Evolutionary conservation across 2,329 filamentous ascomycete species (phyloP).

Genomic region (Botrytis cinerea): DNA sequence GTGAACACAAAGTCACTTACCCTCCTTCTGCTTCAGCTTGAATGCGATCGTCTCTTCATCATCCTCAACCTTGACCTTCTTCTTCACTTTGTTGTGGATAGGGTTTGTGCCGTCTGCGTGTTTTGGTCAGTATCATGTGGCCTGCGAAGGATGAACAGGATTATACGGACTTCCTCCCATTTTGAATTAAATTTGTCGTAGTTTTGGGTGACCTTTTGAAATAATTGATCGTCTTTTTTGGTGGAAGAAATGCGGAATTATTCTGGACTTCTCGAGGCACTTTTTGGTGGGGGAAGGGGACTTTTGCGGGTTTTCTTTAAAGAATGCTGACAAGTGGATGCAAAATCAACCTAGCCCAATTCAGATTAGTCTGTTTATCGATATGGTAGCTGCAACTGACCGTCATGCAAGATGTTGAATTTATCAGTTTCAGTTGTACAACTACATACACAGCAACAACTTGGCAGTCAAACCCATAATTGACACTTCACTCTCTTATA

Average conservation of each 20-base stretch:
- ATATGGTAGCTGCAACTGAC: constrained; percentile 19
- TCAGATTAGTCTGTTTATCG: neutral
- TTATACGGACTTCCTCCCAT: constrained; percentile 57
- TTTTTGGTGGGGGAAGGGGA: constrained; percentile 17
- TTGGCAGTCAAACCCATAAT: neutral
- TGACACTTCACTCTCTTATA: constrained; percentile 4
- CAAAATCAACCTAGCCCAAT: neutral
- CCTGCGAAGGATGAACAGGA: neutral
- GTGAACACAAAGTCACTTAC: constrained; percentile 53
- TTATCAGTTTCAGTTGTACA: constrained; percentile 9
- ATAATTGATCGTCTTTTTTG: neutral
- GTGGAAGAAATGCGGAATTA: constrained; percentile 15
- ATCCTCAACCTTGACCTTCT: constrained; percentile 70
- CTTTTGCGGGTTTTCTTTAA: constrained; percentile 18
- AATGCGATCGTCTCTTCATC: constrained; percentile 86
- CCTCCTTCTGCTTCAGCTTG: constrained; percentile 80
- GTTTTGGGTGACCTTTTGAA: constrained; percentile 6
- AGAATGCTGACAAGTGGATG: constrained; percentile 9
- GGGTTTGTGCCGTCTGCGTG: constrained; percentile 18
- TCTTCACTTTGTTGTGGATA: constrained; percentile 75
- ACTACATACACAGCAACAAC: neutral
- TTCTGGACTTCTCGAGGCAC: constrained; percentile 18
- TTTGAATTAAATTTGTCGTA: constrained; percentile 42
- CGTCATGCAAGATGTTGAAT: constrained; percentile 21
- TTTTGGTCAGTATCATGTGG: constrained; percentile 43